Base-by-base conservation (phyloP, 805 yeast species). In the Priceomyces melissophilus region DNA sequence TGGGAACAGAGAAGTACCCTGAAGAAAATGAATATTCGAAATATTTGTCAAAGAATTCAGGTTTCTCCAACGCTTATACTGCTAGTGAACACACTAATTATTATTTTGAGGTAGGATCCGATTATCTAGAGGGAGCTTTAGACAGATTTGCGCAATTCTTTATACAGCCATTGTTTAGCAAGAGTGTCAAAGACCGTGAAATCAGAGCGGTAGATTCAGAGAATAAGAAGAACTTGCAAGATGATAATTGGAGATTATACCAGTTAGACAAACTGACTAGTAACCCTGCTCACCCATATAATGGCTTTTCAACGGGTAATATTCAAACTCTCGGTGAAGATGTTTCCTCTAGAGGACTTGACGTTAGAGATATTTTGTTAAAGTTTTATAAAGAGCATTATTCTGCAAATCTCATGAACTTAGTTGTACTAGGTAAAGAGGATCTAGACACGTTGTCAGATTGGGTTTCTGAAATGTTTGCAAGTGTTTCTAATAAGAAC, bases 121-220 rank as follows among this genome's bases (percentile, higher is more conserved):
- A 81, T 47, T 78, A 82, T 49, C 69, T 91, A 44, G 80, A 82
- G 45, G 96, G 95, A 4, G 96, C 97, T 0, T 67, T 91, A 39
- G 98, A 91, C 60, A 73, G 98, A 52, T 91, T 91, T 61, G 78
- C 96, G 3, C 98, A 91, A 60, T 91, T 91, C 58, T 91, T 91
- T 69, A 84, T 90, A 28, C 61, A 78, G 23, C 99, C 99, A 1
- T 67, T 91, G 50, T 91, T 91, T 55, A 69, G 73, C 47, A 68
- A 51, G 49, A 71, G 79, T 47, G 83, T 96, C 57, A 87, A 88
- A 57, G 96, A 89, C 56, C 75, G 97, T 41, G 99, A 91, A 63
- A 85, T 91, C 53, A 79, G 81, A 47, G 98, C 98, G 1, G 98
- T 91, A 8, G 96, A 91, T 62, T 85, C 96, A 30, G 99, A 91